Percentiles rank a stretch among this genome's conserved stretches.
Conservation (phyloP, 2,329 filamentous ascomycete species). For the Alternaria atra region DNA sequence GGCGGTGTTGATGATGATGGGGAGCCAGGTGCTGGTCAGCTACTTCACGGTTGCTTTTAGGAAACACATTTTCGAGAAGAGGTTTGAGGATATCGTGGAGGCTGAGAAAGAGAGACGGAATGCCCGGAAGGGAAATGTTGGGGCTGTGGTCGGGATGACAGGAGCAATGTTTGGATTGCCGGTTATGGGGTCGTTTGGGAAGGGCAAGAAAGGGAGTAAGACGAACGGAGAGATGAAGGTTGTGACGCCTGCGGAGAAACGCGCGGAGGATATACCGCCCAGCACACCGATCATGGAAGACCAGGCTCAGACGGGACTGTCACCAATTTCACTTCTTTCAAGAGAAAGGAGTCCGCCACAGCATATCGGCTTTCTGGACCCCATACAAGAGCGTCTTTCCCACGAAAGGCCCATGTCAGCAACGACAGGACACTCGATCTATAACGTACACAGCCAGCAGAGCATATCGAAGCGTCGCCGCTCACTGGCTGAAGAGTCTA, state of each 20-base stretch:
- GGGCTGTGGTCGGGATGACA: slow-evolving; percentile 31
- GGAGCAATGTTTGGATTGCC: slow-evolving; percentile 35
- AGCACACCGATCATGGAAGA: slow-evolving; percentile 10
- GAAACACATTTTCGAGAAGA: slow-evolving; percentile 35
- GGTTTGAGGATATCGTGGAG: slow-evolving; percentile 34
- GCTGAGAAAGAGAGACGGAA: slow-evolving; percentile 30
- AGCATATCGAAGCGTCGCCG: slow-evolving; percentile 26
- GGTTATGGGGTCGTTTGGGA: slow-evolving; percentile 34
- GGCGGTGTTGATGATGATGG: slow-evolving; percentile 34
- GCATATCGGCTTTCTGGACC: slow-evolving; percentile 33
- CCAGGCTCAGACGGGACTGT: slow-evolving; percentile 10
- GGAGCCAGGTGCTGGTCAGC: slow-evolving; percentile 31
- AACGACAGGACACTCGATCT: slow-evolving; percentile 33
- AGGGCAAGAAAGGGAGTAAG: slow-evolving; percentile 19
- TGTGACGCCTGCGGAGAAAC: slow-evolving; percentile 8
- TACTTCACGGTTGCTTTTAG: slow-evolving; percentile 33
- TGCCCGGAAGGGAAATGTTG: slow-evolving; percentile 24
- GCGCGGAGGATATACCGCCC: slow-evolving; percentile 14
- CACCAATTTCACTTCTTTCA: slow-evolving; percentile 15
- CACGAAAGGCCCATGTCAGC: slow-evolving; percentile 27
- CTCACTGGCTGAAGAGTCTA: slow-evolving; percentile 26
- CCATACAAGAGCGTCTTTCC: slow-evolving; percentile 24
- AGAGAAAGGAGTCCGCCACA: slow-evolving; percentile 19
- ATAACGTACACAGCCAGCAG: slow-evolving; percentile 27
- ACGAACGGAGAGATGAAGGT: slow-evolving; percentile 12